phyloP scores from a whole-genome alignment of 768 basidiomycete species.

The Phanerochaete carnosa region DNA sequence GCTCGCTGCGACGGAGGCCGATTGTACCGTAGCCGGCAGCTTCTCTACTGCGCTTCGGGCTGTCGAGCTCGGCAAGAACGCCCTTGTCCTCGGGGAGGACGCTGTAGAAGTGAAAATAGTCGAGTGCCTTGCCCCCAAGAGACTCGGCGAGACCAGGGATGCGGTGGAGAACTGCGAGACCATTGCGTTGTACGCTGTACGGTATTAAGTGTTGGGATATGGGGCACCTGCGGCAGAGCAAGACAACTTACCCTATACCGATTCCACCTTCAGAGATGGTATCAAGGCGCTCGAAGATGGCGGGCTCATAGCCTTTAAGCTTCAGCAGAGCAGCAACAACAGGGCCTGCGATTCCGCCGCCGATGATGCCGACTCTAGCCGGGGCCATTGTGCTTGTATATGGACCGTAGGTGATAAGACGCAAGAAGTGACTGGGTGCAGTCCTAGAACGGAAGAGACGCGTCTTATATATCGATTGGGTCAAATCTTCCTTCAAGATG shows the following conservation, averaged over 20 bases:
- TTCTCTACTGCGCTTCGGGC: not conserved
- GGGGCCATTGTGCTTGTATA: not conserved
- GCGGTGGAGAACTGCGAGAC: not conserved
- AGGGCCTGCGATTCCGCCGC: conserved; percentile 1
- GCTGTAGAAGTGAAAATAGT: conserved; percentile 7
- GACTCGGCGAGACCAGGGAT: conserved; percentile 11
- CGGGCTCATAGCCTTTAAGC: conserved; percentile 2
- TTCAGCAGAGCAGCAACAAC: conserved; percentile 2
- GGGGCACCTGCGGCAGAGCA: not conserved
- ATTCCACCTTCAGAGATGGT: conserved; percentile 24
- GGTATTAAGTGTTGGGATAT: not conserved
- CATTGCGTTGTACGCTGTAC: conserved; percentile 18
- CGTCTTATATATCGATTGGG: not conserved
- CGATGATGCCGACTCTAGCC: not conserved
- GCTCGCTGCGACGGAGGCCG: conserved; percentile 26
- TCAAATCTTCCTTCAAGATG: not conserved
- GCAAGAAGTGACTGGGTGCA: not conserved
- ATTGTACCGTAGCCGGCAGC: conserved; percentile 6
- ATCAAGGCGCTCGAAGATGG: conserved; percentile 5
- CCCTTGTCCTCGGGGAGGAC: conserved; percentile 8
- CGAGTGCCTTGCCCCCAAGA: conserved; percentile 6
- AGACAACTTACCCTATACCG: conserved; percentile 26
- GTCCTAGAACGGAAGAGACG: too few relatives aligned
- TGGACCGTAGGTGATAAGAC: not conserved
- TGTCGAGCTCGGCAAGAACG: conserved; percentile 5